Percentiles rank a stretch among this genome's conserved stretches.
Evolutionary conservation across 257 asterid species (phyloP).

Genomic region (Anisodus acutangulus): DNA sequence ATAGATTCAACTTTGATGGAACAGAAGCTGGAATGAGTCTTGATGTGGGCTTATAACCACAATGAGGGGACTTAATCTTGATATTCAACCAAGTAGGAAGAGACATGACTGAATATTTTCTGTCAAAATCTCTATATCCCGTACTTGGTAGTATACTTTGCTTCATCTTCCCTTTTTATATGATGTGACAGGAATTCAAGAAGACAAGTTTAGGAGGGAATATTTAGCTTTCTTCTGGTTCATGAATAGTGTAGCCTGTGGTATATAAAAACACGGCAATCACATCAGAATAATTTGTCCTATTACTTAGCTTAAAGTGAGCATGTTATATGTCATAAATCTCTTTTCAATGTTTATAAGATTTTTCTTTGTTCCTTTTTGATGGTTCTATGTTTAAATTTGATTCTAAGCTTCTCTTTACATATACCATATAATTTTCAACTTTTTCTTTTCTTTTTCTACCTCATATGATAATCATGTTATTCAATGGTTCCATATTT

Average conservation of each 20-base stretch:
- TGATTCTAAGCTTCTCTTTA: constrained; percentile 39
- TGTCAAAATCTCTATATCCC: constrained; percentile 19
- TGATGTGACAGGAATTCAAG: constrained; percentile 42
- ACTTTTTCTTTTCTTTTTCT: neutral
- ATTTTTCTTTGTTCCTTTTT: constrained; percentile 25
- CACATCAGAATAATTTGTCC: constrained; percentile 28
- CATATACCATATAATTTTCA: neutral
- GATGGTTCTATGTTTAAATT: constrained; percentile 19
- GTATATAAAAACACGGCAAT: constrained; percentile 28
- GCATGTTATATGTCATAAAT: neutral
- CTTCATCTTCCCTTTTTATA: constrained; percentile 14
- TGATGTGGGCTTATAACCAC: constrained; percentile 33
- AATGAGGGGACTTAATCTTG: constrained; percentile 41
- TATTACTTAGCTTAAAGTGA: constrained; percentile 32
- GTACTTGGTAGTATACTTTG: constrained; percentile 13
- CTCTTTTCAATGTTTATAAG: neutral
- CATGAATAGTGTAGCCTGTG: neutral
- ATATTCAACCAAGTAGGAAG: constrained; percentile 44
- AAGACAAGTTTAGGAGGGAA: constrained; percentile 49
- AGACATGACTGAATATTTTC: constrained; percentile 46
- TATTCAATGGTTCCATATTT: neutral
- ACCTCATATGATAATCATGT: neutral
- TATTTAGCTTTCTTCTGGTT: constrained; percentile 39
- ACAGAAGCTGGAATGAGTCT: constrained; percentile 28
- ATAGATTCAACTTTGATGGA: constrained; percentile 38